A percentile compares a stretch with the other conserved stretches of the same genome.
These are phyloP conservation scores for Neopestalotiopsis sp. DNA, from an alignment of 2,329 filamentous ascomycete species.

Conservation along the genomic window DNA sequence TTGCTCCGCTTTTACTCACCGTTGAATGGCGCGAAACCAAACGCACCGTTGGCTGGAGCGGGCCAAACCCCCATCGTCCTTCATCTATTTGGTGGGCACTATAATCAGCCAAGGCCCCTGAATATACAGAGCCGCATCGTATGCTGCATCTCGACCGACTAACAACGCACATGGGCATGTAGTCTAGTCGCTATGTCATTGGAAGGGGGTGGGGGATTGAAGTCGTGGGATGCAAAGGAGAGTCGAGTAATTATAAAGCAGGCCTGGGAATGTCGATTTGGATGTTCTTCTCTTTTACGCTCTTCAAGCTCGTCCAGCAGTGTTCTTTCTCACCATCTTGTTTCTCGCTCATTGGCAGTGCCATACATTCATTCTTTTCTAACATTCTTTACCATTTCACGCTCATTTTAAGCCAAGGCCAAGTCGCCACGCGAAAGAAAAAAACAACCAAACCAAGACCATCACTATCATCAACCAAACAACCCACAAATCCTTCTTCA, in stretches of 20 bases:
- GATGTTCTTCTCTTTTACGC: not conserved
- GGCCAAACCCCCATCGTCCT: not conserved
- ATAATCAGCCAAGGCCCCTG: conserved; percentile 7
- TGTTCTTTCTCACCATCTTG: conserved; percentile 13
- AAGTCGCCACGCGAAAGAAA: not conserved
- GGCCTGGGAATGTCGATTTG: not conserved
- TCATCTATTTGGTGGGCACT: conserved; percentile 15
- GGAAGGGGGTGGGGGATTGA: not conserved
- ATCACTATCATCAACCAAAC: not conserved
- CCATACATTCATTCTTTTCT: conserved; percentile 20
- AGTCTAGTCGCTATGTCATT: not conserved
- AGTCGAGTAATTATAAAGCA: conserved; percentile 2
- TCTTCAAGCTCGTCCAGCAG: conserved; percentile 12
- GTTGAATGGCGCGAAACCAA: conserved; percentile 17
- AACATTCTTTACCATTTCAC: conserved; percentile 14
- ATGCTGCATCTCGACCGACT: conserved; percentile 6
- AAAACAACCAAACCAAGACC: not conserved
- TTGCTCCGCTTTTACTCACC: conserved; percentile 7
- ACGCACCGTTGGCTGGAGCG: conserved; percentile 5
- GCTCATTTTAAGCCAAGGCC: conserved; percentile 8
- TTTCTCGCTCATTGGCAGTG: conserved; percentile 19
- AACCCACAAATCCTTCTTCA: conserved; percentile 29
- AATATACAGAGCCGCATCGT: conserved; percentile 4
- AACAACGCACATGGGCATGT: not conserved
- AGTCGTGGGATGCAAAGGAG: not conserved